Base-by-base conservation (phyloP, 2,329 filamentous ascomycete genomes). In the Fusarium duplospermum region DNA sequence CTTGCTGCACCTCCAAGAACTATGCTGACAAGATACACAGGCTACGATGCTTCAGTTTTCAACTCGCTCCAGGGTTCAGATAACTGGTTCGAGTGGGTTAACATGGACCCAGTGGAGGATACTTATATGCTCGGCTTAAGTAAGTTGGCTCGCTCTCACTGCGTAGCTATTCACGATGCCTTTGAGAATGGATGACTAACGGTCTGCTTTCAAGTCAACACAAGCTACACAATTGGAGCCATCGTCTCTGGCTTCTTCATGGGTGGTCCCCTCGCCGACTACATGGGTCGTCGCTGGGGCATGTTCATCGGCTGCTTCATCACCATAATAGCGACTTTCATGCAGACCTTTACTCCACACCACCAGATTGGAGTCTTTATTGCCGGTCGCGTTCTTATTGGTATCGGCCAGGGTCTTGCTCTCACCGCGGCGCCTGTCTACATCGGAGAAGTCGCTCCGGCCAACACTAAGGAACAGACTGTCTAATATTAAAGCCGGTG, bases 41-140 rank as follows among this genome's bases (percentile, higher is more conserved):
- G 50, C 2, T 93, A 93, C 80, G 91, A 93, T 86, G 90, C 91
- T 5, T 91, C 89, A 13, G 90, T 92, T 50, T 93, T 90, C 85
- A 93, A 93, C 80, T 90, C 90, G 4, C 87, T 92, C 3, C 91
- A 92, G 80, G 89, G 89, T 22, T 92, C 89, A 2, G 81, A 88
- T 18, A 87, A 93, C 79, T 93, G 91, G 91, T 82, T 89, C 13
- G 84, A 82, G 24, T 93, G 87, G 82, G 92, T 92, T 80, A 84
- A 90, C 77, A 33, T 58, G 31, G 38, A 80, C 82, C 67, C 74
- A 27, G 36, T 82, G 84, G 67, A 78, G 80, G 29, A 64, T 29
- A 58, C 52, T 9, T 82, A 86, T 62, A 73, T 85, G 24, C 81
- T 86, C 36, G 84, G 84, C 6, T 20, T 69, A 7, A 45, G 62